Evolutionary conservation across 2,329 filamentous ascomycete genomes (phyloP).

Genomic region (Dactylellina drechsleri): DNA sequence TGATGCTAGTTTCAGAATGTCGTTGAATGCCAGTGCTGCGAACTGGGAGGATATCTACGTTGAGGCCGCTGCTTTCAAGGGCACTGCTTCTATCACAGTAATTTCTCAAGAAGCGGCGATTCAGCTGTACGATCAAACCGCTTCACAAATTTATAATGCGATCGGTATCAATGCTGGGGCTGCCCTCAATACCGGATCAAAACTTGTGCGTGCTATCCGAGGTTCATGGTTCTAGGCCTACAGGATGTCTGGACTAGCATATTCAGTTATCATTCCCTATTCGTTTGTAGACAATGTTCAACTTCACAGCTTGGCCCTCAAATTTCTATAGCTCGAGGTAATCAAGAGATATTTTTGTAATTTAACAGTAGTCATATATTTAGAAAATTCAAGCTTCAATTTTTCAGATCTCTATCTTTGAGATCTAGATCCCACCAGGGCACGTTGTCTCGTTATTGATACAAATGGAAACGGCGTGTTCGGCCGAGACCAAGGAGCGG

Average conservation of each 20-base stretch:
- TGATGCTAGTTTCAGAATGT: constrained; percentile 46
- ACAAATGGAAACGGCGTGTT: too few species aligned
- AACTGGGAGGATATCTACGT: constrained; percentile 45
- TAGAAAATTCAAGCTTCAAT: too few species aligned
- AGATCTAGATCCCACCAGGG: too few species aligned
- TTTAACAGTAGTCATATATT: too few species aligned
- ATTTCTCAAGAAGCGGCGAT: constrained; percentile 30
- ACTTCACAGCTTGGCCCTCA: too few species aligned
- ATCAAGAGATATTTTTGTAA: too few species aligned
- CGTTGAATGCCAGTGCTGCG: constrained; percentile 35
- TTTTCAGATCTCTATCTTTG: too few species aligned
- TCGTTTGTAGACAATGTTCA: too few species aligned
- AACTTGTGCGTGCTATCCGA: constrained; percentile 16
- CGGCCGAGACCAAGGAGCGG: too few species aligned
- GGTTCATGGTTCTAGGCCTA: constrained; percentile 3
- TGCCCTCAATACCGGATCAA: not conserved
- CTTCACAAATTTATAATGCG: constrained; percentile 15
- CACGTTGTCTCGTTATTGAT: too few species aligned
- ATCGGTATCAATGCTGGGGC: not conserved
- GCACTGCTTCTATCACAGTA: constrained; percentile 39
- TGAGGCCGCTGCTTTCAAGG: constrained; percentile 42
- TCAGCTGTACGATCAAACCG: constrained; percentile 41
- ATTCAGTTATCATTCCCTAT: not conserved
- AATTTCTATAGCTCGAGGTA: too few species aligned
- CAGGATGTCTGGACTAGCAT: not conserved